phyloP scores from a whole-genome alignment of 768 basidiomycete genomes.

The Mycena rosella region DNA sequence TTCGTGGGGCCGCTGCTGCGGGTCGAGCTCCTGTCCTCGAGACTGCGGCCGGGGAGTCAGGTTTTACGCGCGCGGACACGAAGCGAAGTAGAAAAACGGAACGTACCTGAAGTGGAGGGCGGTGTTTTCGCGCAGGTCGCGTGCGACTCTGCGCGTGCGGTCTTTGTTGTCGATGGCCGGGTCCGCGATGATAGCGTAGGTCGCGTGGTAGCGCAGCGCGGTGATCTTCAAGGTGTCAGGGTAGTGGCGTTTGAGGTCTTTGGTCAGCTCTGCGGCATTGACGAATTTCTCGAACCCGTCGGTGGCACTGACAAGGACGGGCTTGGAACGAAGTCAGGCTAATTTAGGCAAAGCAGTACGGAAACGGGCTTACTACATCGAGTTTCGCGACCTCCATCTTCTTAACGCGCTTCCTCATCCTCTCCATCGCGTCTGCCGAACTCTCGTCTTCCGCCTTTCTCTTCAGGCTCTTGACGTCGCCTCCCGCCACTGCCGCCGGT shows the following conservation, averaged over 20 bases:
- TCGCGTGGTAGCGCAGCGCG: conserved; percentile 28
- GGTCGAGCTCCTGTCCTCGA: conserved; percentile 7
- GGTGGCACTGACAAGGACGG: too few relatives aligned
- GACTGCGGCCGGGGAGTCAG: not conserved
- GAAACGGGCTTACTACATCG: not conserved
- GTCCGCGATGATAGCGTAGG: conserved; percentile 33
- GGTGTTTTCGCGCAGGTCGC: conserved; percentile 25
- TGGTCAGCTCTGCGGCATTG: conserved; percentile 10
- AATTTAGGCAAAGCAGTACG: too few relatives aligned
- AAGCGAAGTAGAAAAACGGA: not conserved
- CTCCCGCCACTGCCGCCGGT: not conserved
- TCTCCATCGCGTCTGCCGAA: conserved; percentile 19
- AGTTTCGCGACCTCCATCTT: conserved; percentile 7
- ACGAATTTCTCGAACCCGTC: conserved; percentile 22
- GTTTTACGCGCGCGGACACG: not conserved
- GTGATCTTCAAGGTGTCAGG: not conserved
- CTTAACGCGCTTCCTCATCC: conserved; percentile 29
- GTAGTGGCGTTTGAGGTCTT: conserved; percentile 21
- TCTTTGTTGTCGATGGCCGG: conserved; percentile 30
- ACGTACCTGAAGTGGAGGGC: conserved; percentile 28
- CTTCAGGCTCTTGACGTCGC: conserved; percentile 26
- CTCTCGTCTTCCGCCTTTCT: conserved; percentile 20
- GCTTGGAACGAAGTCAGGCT: too few relatives aligned
- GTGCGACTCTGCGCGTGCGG: conserved; percentile 24
- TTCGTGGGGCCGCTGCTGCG: not conserved